Evolutionary conservation across 768 basidiomycete genomes (phyloP).

Genomic region (Neoboletus brunneissimus): DNA sequence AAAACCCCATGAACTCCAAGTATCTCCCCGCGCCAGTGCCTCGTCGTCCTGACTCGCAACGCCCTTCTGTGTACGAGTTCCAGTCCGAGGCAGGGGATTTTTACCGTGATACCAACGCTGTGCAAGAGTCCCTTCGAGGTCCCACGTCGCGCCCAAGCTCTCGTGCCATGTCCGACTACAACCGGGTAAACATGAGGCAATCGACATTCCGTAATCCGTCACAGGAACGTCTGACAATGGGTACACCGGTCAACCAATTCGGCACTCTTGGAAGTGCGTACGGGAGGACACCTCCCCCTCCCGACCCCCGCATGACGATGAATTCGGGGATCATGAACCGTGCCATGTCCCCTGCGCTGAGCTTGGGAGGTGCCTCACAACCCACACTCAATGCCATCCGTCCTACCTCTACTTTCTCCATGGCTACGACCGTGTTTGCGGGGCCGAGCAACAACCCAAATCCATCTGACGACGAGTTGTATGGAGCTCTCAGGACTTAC

Average conservation of each 20-base stretch:
- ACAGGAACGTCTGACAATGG: slow-evolving; percentile 40
- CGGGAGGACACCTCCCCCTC: slow-evolving; percentile 40
- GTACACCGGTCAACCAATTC: slow-evolving; percentile 37
- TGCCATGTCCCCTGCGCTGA: slow-evolving; percentile 32
- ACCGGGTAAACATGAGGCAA: slow-evolving; percentile 28
- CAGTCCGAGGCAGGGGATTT: slow-evolving; percentile 52
- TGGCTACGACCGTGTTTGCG: slow-evolving; percentile 56
- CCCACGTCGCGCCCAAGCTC: slow-evolving; percentile 32
- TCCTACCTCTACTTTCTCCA: slow-evolving; percentile 58
- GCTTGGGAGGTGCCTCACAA: slow-evolving; percentile 30
- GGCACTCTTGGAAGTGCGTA: slow-evolving; percentile 37
- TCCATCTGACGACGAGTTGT: slow-evolving; percentile 60
- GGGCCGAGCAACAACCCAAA: slow-evolving; percentile 50
- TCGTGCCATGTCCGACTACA: slow-evolving; percentile 30
- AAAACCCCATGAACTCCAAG: slow-evolving; percentile 22
- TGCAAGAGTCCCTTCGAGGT: slow-evolving; percentile 33
- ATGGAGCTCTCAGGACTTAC: slow-evolving; percentile 53
- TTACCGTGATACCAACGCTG: slow-evolving; percentile 53
- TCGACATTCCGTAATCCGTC: slow-evolving; percentile 27
- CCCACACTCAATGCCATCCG: slow-evolving; percentile 33
- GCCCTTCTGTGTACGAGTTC: slow-evolving; percentile 41
- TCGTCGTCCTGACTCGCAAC: slow-evolving; percentile 39
- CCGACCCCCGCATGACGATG: slow-evolving; percentile 44
- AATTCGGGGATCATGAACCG: slow-evolving; percentile 45
- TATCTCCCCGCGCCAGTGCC: slow-evolving; percentile 36